A percentile compares a stretch with the other conserved stretches of the same genome.
These are phyloP conservation scores for Ulmus americana DNA, from an alignment of 331 rosid genomes.

Conservation along the genomic window DNA sequence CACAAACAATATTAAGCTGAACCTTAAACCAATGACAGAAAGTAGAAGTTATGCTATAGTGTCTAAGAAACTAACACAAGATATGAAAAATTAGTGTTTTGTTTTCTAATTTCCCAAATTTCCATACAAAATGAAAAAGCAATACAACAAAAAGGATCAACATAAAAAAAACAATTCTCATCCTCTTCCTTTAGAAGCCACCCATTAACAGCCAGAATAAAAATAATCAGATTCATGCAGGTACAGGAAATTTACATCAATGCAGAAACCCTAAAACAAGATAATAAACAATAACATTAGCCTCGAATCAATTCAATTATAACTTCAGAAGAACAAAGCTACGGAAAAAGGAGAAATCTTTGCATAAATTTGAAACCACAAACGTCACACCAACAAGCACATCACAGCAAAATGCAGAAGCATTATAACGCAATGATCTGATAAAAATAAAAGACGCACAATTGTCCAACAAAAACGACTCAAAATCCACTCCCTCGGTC, in stretches of 20 bases:
- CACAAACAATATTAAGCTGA: background rate
- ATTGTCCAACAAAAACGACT: background rate
- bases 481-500: background rate
- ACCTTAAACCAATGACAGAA: background rate
- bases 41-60: background rate
- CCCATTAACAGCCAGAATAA: background rate
- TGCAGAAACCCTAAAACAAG: constrained; percentile 6
- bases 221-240: background rate
- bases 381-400: background rate
- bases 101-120: too few relatives aligned
- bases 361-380: background rate
- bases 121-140: background rate
- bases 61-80: too few relatives aligned
- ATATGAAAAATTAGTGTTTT: too few relatives aligned
- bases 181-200: background rate
- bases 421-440: background rate
- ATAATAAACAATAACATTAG: background rate
- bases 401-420: background rate
- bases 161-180: background rate
- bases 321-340: background rate
- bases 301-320: background rate
- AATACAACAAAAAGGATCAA: background rate
- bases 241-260: background rate
- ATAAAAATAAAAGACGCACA: background rate
- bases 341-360: background rate